A percentile compares a stretch with the other conserved stretches of the same genome.
These are phyloP conservation scores for Phytophthora idaei DNA, from an alignment of 352 stramenopile genomes.

Conservation along the genomic window DNA sequence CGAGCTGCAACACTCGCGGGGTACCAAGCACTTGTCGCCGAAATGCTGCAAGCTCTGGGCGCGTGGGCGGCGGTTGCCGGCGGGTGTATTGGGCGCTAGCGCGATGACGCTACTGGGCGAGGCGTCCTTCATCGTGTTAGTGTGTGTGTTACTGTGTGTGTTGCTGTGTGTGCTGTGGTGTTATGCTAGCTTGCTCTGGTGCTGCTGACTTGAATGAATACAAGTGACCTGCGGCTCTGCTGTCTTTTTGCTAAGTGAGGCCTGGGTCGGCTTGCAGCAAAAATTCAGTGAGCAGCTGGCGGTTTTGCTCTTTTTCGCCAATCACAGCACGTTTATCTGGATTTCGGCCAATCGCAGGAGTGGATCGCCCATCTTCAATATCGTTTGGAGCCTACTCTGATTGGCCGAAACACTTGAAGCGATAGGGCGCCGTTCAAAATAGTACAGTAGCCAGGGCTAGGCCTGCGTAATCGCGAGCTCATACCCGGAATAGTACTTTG, in stretches of 20 bases:
- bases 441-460: constrained; percentile 9
- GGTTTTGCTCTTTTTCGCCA: constrained; percentile 21
- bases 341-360: constrained; percentile 19
- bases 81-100: neutral
- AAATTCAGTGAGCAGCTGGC: constrained; percentile 46
- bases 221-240: constrained; percentile 31
- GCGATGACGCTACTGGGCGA: constrained; percentile 6
- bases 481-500: neutral
- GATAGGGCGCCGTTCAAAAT: constrained; percentile 25
- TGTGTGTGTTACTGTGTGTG: neutral
- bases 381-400: constrained; percentile 6
- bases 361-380: constrained; percentile 41
- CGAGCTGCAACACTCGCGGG: constrained; percentile 61
- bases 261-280: constrained; percentile 17
- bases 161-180: constrained; percentile 9
- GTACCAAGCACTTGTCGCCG: constrained; percentile 30
- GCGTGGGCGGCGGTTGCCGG: constrained; percentile 43
- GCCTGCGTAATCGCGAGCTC: neutral
- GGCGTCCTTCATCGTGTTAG: constrained; percentile 33
- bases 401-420: constrained; percentile 20
- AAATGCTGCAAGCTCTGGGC: constrained; percentile 64
- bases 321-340: neutral
- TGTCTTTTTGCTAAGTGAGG: constrained; percentile 76
- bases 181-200: constrained; percentile 4
- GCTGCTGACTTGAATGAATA: constrained; percentile 7